These are phyloP conservation scores for Petunia axillaris DNA, from an alignment of 257 asterid species.

Conservation along the genomic window DNA sequence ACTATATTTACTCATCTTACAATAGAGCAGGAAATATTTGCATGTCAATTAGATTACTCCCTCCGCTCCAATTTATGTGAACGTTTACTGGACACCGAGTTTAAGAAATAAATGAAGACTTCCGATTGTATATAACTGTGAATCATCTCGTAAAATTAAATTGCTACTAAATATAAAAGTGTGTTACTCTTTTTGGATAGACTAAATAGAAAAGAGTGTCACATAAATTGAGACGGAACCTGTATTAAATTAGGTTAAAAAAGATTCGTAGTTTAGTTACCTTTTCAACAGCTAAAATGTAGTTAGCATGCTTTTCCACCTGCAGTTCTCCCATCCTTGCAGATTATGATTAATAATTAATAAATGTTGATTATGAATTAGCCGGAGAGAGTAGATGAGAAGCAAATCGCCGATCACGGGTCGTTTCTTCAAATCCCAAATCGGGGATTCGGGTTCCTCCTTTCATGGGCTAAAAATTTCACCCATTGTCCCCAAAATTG, in stretches of 20 bases:
- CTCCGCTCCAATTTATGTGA: too few relatives aligned
- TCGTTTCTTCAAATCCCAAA: background rate
- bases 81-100: too few relatives aligned
- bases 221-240: too few relatives aligned
- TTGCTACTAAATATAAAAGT: too few relatives aligned
- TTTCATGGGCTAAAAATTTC: background rate
- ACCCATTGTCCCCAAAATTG: background rate
- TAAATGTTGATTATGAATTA: background rate
- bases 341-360: background rate
- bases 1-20: conserved; percentile 9
- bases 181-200: too few relatives aligned
- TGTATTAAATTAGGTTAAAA: background rate
- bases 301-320: conserved; percentile 34
- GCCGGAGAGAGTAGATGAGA: background rate
- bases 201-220: too few relatives aligned
- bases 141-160: too few relatives aligned
- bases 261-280: conserved; percentile 7
- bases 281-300: conserved; percentile 36
- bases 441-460: background rate
- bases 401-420: background rate
- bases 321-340: conserved; percentile 35
- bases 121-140: too few relatives aligned
- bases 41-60: background rate
- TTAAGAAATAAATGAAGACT: too few relatives aligned
- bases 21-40: background rate